Evolutionary conservation across 2,329 filamentous ascomycete genomes (phyloP).

Genomic region (Xylariaceae sp.): DNA sequence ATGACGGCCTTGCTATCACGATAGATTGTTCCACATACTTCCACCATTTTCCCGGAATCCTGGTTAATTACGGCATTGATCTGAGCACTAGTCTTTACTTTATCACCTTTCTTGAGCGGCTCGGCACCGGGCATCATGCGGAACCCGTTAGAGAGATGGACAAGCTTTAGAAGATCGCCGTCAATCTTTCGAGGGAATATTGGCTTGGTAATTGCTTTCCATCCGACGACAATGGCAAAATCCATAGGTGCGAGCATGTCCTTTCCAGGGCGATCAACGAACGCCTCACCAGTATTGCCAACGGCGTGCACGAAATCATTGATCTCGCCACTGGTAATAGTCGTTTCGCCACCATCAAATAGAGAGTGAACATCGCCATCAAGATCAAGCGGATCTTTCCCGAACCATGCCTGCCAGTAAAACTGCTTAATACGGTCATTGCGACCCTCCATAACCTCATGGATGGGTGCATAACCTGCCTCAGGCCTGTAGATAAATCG

Average conservation of each 20-base stretch:
- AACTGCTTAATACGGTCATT: conserved; percentile 99
- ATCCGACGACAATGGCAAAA: conserved; percentile 95
- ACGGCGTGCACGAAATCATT: conserved; percentile 99
- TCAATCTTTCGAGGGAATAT: conserved; percentile 97
- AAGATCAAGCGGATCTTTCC: conserved; percentile 76
- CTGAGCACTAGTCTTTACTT: conserved; percentile 86
- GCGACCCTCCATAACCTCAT: conserved; percentile 90
- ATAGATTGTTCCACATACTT: conserved; percentile 95
- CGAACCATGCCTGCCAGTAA: conserved; percentile 98
- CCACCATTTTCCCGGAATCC: conserved; percentile 98
- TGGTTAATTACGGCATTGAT: conserved; percentile 98
- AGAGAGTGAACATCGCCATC: conserved; percentile 78
- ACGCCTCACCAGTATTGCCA: conserved; percentile 94
- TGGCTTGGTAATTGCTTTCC: conserved; percentile 99
- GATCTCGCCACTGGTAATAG: conserved; percentile 86
- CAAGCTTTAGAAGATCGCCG: conserved; percentile 90
- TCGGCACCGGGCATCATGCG: conserved; percentile 96
- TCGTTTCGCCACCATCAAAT: conserved; percentile 85
- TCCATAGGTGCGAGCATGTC: conserved; percentile 96
- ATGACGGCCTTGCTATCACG: conserved; percentile 82
- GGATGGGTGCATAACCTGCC: conserved; percentile 94
- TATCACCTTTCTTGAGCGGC: conserved; percentile 91
- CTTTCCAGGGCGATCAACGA: conserved; percentile 93
- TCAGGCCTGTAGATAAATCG: conserved; percentile 93
- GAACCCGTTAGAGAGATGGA: conserved; percentile 96